Evolutionary conservation across 805 yeast species (phyloP), one percentile per base, ranked within the genome.

Genomic region (Ogataea angusta): DNA sequence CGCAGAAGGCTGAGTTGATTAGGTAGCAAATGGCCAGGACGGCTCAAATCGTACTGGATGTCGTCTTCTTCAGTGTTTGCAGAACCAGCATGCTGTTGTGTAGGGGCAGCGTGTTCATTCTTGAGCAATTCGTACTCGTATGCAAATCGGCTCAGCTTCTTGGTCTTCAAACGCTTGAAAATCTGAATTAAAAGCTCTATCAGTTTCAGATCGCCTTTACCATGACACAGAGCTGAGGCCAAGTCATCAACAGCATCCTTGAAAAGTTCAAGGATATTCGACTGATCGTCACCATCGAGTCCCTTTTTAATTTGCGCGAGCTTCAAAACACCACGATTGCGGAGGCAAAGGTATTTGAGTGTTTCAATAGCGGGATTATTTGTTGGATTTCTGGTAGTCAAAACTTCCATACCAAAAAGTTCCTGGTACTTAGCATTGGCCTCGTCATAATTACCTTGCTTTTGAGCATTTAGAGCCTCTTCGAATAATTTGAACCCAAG

Each of bases 261-360:
- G 38, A 54, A 40, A 18, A 39, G 41, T 4, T 46, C 53, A 19
- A 47, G 48, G 10, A 48, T 25, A 2, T 51, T 54, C 22, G 48
- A 49, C 17, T 51, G 53, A 2, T 53, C 49, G 4, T 67, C 46
- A 30, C 63, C 68, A n/a, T 28, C 42, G 19, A 19, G 28, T 48
- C 62, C 47, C 6, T 50, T 38, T 10, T 60, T 48, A 9, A 73
- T 49, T 37, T 60, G 58, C 22, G 71, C 67, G 19, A 85, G 71
- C 45, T 79, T 74, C 23, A 87, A 70, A 51, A 87, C 72, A 0
- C 95, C 96, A 42, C 95, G 67, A 56, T 91, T 93, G 49, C 96
- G 73, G 56, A 80, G 79, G 1, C 84, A 82, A 50, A 93, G 67
- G 54, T 85, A 89, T 37, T 95, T 73, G 24, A 93, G 67, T 9